Evolutionary conservation across 164 flowering plant genomes (phyloP).

Genomic region (Stephania yunnanensis): DNA sequence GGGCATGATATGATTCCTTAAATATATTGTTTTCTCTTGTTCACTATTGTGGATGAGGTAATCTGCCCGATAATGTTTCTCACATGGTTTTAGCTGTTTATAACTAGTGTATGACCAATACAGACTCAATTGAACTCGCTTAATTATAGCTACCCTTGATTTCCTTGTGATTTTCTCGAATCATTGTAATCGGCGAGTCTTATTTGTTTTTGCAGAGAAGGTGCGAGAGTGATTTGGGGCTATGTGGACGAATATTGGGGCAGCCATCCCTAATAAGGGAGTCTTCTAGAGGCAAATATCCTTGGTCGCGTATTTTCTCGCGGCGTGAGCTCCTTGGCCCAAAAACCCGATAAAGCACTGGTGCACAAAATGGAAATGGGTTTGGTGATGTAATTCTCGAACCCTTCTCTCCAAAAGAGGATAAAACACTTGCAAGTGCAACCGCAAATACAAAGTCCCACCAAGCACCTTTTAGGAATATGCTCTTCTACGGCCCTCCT

Average conservation of each 20-base stretch:
- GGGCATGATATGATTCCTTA: too few relatives aligned
- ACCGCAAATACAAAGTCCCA: conserved; percentile 94
- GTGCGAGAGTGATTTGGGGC: conserved; percentile 89
- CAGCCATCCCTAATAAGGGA: conserved; percentile 97
- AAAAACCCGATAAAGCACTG: conserved; percentile 25
- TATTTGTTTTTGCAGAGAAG: conserved; percentile 66
- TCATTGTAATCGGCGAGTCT: not conserved
- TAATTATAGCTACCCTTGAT: not conserved
- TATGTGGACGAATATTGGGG: conserved; percentile 94
- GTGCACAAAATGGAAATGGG: conserved; percentile 46
- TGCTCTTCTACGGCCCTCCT: conserved; percentile 98
- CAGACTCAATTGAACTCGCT: not conserved
- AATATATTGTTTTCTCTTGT: not conserved
- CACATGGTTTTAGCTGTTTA: not conserved
- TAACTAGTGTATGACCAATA: not conserved
- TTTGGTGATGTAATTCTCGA: conserved; percentile 87
- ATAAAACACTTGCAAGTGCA: conserved; percentile 82
- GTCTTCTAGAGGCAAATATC: conserved; percentile 89
- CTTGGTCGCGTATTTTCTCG: conserved; percentile 84
- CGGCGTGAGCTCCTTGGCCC: conserved; percentile 39
- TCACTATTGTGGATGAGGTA: not conserved
- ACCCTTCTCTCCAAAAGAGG: conserved; percentile 79
- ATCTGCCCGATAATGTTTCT: not conserved
- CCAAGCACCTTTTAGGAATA: conserved; percentile 91
- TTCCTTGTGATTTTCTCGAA: conserved; percentile 1